phyloP scores from a whole-genome alignment of 495 filamentous ascomycete species.

The Emericellopsis terricola region DNA sequence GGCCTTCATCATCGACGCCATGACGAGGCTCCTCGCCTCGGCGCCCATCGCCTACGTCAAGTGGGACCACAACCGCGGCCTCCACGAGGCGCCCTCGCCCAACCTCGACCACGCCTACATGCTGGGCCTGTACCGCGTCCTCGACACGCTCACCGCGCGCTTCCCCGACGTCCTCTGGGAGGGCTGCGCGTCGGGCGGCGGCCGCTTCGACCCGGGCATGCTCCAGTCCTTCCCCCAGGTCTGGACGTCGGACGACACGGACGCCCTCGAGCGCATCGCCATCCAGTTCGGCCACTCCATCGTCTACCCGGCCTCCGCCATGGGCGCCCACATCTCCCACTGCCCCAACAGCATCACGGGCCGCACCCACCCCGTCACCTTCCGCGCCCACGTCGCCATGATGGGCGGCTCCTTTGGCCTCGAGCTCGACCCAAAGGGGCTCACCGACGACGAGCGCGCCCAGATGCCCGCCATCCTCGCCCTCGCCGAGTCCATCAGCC shows the following conservation, averaged over 20 bases:
- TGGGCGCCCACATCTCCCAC: slow-evolving; percentile 37
- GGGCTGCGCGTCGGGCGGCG: slow-evolving; percentile 37
- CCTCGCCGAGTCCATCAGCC: slow-evolving; percentile 29
- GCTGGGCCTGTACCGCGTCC: slow-evolving; percentile 34
- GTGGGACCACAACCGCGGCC: slow-evolving; percentile 40
- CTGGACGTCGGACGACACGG: slow-evolving; percentile 40
- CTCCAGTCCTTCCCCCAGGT: slow-evolving; percentile 39
- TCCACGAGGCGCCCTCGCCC: slow-evolving; percentile 31
- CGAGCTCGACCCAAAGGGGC: slow-evolving; percentile 28
- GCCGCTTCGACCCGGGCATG: slow-evolving; percentile 34
- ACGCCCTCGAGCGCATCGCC: slow-evolving; percentile 29
- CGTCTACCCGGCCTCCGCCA: slow-evolving; percentile 33
- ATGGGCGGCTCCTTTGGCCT: slow-evolving; percentile 40
- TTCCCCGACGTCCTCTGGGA: slow-evolving; percentile 39
- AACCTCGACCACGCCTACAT: slow-evolving; percentile 32
- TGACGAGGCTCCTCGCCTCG: slow-evolving; percentile 26
- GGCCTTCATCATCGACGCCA: slow-evolving; percentile 29
- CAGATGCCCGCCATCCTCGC: slow-evolving; percentile 26
- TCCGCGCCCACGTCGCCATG: slow-evolving; percentile 37
- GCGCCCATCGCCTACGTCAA: slow-evolving; percentile 35
- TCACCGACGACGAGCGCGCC: slow-evolving; percentile 22
- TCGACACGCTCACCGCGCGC: slow-evolving; percentile 29
- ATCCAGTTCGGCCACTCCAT: slow-evolving; percentile 38
- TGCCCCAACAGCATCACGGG: slow-evolving; percentile 33
- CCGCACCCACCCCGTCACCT: slow-evolving; percentile 25